Evolutionary conservation across 177 flowering plant species (phyloP), one percentile per base, ranked within the genome.

Genomic region (Vitis hybrid): DNA sequence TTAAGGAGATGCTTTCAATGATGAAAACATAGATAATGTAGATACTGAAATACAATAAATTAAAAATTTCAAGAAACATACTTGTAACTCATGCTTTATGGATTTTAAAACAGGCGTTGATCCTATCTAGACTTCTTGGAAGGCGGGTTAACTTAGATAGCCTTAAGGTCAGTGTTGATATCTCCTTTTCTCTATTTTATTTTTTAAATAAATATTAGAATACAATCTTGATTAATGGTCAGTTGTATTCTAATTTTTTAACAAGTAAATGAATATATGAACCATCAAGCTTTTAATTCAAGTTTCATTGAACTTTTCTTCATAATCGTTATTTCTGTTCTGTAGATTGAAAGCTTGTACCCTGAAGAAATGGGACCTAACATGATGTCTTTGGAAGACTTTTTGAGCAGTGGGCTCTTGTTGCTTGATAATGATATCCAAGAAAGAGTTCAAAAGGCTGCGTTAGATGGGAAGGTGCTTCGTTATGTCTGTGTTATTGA

Each of bases 401-500:
- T 92, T 65, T 66, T 92, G 72, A 63, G 65, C 59, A 77, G 71
- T 63, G 93, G 98, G 18, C 81, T 92, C 73, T 74, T 77, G 19
- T 63, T 71, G 68, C 90, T 92, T 62, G 97, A 94, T 75, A 72
- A 85, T 52, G 77, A 79, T 72, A 82, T 90, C 48, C 80, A 83
- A 71, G 83, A 81, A 66, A 82, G 88, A 82, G 84, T 89, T 56
- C 52, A 73, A 61, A 80, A 68, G 65, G 97, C 98, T 80, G 80
- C 92, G 65, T 73, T 75, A 15, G 82, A 78, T 67, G 97, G 97
- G 19, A 90, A 86, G 69, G 92, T 86, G 69, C 93, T 94, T 22
- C 97, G 98, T 50, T 94, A 94, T 83, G 94, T 89, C 52, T 94
- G 97, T 72, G 74, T 84, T 65, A 87, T 94, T 71, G 93, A 88